A percentile compares a stretch with the other conserved stretches of the same genome.
Conservation (phyloP, 176 grass and related monocot genomes). For the Leersia perrieri region DNA sequence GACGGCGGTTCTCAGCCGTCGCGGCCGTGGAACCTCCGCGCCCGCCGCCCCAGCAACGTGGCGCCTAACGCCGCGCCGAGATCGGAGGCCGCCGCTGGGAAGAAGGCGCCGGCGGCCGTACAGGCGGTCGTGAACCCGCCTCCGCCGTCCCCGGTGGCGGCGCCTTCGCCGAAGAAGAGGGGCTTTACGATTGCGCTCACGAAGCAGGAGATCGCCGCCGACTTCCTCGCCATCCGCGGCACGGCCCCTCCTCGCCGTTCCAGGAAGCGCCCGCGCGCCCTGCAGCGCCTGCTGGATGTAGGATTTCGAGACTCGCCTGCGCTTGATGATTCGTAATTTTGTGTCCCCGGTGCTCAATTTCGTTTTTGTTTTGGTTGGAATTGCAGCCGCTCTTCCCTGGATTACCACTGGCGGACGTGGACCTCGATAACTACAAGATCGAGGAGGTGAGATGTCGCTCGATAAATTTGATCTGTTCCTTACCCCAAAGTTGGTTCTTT, state of each 20-base stretch:
- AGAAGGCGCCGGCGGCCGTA: neutral
- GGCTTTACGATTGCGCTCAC: conserved; percentile 38
- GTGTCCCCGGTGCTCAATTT: conserved; percentile 8
- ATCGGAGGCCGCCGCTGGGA: neutral
- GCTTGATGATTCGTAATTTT: neutral
- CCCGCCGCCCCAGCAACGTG: conserved; percentile 10
- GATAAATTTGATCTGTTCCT: neutral
- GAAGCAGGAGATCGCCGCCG: conserved; percentile 43
- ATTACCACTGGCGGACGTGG: conserved; percentile 21
- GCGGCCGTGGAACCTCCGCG: conserved; percentile 32
- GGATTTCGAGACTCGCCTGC: neutral
- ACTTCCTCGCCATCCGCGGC: conserved; percentile 43
- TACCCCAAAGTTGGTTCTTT: conserved; percentile 9
- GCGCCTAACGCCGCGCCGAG: neutral
- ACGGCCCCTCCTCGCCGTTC: conserved; percentile 39
- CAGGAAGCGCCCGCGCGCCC: conserved; percentile 40
- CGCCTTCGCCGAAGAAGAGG: conserved; percentile 44
- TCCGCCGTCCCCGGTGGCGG: neutral
- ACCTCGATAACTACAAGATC: conserved; percentile 44
- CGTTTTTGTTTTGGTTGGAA: neutral
- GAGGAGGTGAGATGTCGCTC: conserved; percentile 29
- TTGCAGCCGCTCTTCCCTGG: conserved; percentile 46
- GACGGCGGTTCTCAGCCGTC: neutral
- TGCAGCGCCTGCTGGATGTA: conserved; percentile 44
- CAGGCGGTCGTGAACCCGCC: neutral